Evolutionary conservation across 1,284 basidiomycete species (phyloP), one percentile per base, ranked within the genome.

Genomic region (Pholiota adiposa): DNA sequence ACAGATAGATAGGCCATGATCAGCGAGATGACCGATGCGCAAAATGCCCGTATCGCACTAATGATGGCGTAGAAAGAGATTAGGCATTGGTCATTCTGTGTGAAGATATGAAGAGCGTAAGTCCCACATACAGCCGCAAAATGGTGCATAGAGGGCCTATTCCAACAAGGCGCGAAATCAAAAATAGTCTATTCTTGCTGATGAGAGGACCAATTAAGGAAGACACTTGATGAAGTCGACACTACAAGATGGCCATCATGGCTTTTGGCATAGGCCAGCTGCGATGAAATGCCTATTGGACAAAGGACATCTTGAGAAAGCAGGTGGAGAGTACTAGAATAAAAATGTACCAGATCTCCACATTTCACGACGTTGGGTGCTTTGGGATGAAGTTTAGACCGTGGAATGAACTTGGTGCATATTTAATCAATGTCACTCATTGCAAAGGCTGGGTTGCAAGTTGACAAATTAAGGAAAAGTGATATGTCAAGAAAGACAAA

Each of bases 101-200:
- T 54, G 60, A 61, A 61, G 41, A 31, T 50, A 34, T 33, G 38
- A 29, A 33, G 31, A 48, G 27, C 31, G 14, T 33, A 38, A 38
- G 60, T 55, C 53, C 56, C 53, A 56, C 60, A 43, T 36, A 58
- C 40, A 41, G 43, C 53, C 53, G 56, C 51, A 51, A 38, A 52
- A 40, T 58, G 14, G 49, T 41, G 25, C 27, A 18, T 40, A 27
- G 25, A 54, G 48, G 48, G 25, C 38, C 9, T 33, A 46, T 33
- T 40, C 60, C 46, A 51, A 46, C 27, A 44, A 31, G 41, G 51
- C 51, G 60, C 18, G 56, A 40, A 52, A 40, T 40, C n/a, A 21
- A 43, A 27, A 16, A 21, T 19, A 25, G 9, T 38, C 34, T 56
- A 56, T 56, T 56, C 40, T 25, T 29, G n/a, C 4, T 21, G 23